Evolutionary conservation across 768 basidiomycete genomes (phyloP), one percentile per base, ranked within the genome.

Genomic region (Termitomyces sp.): DNA sequence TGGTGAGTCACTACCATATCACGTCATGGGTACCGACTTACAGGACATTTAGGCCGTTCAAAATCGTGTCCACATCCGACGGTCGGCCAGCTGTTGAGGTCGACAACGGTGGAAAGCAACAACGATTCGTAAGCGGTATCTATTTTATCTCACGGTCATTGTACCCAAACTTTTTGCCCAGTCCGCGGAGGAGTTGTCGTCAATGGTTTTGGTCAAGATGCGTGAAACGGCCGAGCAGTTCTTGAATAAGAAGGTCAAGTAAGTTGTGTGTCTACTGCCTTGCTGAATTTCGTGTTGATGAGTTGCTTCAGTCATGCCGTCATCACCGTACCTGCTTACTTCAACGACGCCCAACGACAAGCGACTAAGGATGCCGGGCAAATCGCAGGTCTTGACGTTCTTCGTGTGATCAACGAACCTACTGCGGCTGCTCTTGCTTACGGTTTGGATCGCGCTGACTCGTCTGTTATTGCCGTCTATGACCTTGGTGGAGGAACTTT

Each of bases 291-390:
- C 53, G 14, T 45, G 9, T 30, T 4, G 24, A 55, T 12, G 13
- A 0, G 53, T 53, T 39, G 58, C 50, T 51, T 40, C 56, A 91
- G 89, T 66, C 86, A 92, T 54, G 90, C 90, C 27, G 95, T 98
- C 66, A 79, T 98, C 67, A 98, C 95, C 14, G 96, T 98, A 32
- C 97, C 96, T 0, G 95, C 96, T 0, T 98, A 98, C 79, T 99
- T 98, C 85, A 99, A 99, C 72, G 97, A 99, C 70, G 95, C 97
- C 20, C 97, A 99, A 74, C 89, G 97, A 59, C 96, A 98, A 79
- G 97, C 97, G 4, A 99, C 97, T 43, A 97, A 98, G 77, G 88
- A 98, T 60, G 95, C 97, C 53, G 97, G 97, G 69, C 89, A 93
- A 71, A 98, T 98, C 65, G 95, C 97, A 20, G 97, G 97, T 69